These are phyloP conservation scores for Suillus hirtellus DNA, from an alignment of 768 basidiomycete species.

Conservation along the genomic window DNA sequence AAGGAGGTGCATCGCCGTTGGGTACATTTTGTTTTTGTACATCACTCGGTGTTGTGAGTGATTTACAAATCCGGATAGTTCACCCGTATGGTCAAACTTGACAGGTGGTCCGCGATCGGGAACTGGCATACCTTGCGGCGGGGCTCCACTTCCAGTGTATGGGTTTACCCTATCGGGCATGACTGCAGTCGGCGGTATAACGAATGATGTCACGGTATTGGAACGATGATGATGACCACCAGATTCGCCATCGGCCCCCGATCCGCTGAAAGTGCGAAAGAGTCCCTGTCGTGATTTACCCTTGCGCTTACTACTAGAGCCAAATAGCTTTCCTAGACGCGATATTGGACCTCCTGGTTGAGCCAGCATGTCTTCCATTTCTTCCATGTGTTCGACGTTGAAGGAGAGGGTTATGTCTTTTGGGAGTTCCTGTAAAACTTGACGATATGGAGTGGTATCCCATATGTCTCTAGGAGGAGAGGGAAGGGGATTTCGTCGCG, in stretches of 20 bases:
- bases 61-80: slow-evolving; percentile 56
- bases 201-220: slow-evolving; percentile 23
- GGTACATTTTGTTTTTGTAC: slow-evolving; percentile 56
- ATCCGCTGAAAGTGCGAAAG: slow-evolving; percentile 45
- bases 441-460: slow-evolving; percentile 55
- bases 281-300: slow-evolving; percentile 39
- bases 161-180: slow-evolving; percentile 10
- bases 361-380: slow-evolving; percentile 13
- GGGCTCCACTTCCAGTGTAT: slow-evolving; percentile 12
- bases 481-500: slow-evolving; percentile 58
- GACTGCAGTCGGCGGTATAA: slow-evolving; percentile 20
- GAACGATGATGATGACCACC: slow-evolving; percentile 21
- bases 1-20: slow-evolving; percentile 72
- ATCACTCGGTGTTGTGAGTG: slow-evolving; percentile 65
- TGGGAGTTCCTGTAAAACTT: slow-evolving; percentile 50
- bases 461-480: slow-evolving; percentile 62
- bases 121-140: slow-evolving; percentile 20
- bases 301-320: slow-evolving; percentile 36
- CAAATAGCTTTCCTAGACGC: slow-evolving; percentile 23
- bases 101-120: slow-evolving; percentile 27
- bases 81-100: slow-evolving; percentile 44
- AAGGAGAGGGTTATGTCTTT: slow-evolving; percentile 35
- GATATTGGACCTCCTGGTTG: slow-evolving; percentile 26
- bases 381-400: slow-evolving; percentile 15
- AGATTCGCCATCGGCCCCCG: slow-evolving; percentile 20